These are phyloP conservation scores for Marasmius tenuissimus DNA, from an alignment of 1,284 basidiomycete species.

Conservation along the genomic window DNA sequence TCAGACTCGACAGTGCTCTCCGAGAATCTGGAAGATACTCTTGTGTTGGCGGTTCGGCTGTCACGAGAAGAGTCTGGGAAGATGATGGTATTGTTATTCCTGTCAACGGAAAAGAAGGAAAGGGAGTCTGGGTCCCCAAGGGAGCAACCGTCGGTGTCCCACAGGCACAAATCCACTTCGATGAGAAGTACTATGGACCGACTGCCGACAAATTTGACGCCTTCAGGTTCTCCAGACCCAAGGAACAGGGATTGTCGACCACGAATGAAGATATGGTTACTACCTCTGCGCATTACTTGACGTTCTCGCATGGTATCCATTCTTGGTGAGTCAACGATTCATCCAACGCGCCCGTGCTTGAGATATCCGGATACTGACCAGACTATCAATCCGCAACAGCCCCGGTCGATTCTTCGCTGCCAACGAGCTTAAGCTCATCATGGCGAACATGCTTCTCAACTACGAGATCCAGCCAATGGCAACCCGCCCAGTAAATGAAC, in stretches of 20 bases:
- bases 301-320: conserved; percentile 12
- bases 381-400: conserved; percentile 3
- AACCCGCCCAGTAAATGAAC: conserved; percentile 4
- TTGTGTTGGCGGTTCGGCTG: conserved; percentile 14
- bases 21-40: conserved; percentile 17
- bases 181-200: conserved; percentile 30
- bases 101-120: not conserved
- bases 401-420: conserved; percentile 22
- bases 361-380: not conserved
- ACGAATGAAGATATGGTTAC: conserved; percentile 17
- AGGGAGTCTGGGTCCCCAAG: conserved; percentile 16
- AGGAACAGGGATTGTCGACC: conserved; percentile 7
- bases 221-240: conserved; percentile 17
- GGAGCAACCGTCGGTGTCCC: conserved; percentile 15
- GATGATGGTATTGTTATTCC: conserved; percentile 14
- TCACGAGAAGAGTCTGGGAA: conserved; percentile 12
- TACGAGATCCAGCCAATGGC: conserved; percentile 20
- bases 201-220: conserved; percentile 17
- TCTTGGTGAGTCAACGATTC: conserved; percentile 16
- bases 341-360: not conserved
- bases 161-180: conserved; percentile 20
- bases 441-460: conserved; percentile 19
- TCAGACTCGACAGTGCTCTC: conserved; percentile 18
- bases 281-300: conserved; percentile 14
- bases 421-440: conserved; percentile 19